Percentiles rank a stretch among this genome's conserved stretches.
phyloP scores from a whole-genome alignment of 2,329 filamentous ascomycete species.

The Aspergillus ibericus region DNA sequence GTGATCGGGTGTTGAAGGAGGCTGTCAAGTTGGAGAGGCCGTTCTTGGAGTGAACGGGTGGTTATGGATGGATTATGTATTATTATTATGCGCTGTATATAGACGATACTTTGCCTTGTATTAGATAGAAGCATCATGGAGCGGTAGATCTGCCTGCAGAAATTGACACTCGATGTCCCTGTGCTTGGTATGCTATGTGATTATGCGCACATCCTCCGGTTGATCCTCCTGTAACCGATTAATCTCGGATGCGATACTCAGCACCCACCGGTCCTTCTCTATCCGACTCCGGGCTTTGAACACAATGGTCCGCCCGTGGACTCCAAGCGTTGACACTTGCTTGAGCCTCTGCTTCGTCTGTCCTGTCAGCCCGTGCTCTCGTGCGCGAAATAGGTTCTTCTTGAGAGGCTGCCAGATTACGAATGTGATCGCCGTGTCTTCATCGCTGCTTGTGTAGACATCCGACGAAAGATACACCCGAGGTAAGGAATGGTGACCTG shows the following conservation, averaged over 20 bases:
- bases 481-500: conserved; percentile 60
- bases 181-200: not conserved
- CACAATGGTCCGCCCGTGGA: conserved; percentile 62
- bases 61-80: not conserved
- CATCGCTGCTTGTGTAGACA: conserved; percentile 62
- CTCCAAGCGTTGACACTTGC: conserved; percentile 61
- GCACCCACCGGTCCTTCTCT: conserved; percentile 68
- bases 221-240: conserved; percentile 54
- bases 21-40: conserved; percentile 38
- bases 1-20: conserved; percentile 38
- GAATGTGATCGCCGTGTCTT: conserved; percentile 66
- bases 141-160: not conserved
- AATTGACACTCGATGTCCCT: not conserved
- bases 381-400: conserved; percentile 56
- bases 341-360: conserved; percentile 51
- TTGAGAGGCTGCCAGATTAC: conserved; percentile 64
- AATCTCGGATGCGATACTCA: conserved; percentile 66
- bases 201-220: conserved; percentile 52
- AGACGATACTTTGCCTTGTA: not conserved
- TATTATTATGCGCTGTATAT: conserved; percentile 7
- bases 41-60: conserved; percentile 19
- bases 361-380: conserved; percentile 41
- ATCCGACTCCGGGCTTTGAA: conserved; percentile 65
- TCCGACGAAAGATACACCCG: conserved; percentile 59
- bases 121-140: not conserved